phyloP scores from a whole-genome alignment of 805 yeast species.

The Cyberlindnera meyerae region DNA sequence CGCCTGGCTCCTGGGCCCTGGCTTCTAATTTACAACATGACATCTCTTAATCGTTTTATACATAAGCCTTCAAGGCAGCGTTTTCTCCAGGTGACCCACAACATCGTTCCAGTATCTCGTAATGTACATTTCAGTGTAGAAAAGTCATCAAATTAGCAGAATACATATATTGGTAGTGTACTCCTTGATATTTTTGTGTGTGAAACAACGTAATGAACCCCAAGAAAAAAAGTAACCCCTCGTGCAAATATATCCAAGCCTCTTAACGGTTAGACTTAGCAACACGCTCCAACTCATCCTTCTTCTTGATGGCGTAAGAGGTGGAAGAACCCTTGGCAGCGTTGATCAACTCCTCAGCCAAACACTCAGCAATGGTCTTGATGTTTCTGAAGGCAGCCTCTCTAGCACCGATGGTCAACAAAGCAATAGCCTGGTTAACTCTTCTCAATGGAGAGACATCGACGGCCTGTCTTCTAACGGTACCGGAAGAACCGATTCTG shows the following conservation, averaged over 20 bases:
- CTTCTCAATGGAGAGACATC: conserved; percentile 99
- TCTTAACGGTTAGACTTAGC: conserved; percentile 99
- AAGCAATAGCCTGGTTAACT: conserved; percentile 98
- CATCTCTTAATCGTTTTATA: background rate
- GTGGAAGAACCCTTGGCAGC: conserved; percentile 99
- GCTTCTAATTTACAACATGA: too few species aligned
- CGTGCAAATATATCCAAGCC: conserved; percentile 11
- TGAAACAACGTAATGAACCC: conserved; percentile 14
- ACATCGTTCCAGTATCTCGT: background rate
- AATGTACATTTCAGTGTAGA: background rate
- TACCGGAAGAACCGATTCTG: conserved; percentile 99
- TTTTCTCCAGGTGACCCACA: background rate
- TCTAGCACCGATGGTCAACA: conserved; percentile 99
- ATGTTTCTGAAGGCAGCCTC: conserved; percentile 99
- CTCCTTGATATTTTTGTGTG: conserved; percentile 9
- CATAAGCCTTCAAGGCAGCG: too few species aligned
- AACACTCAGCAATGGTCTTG: conserved; percentile 99
- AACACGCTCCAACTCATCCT: conserved; percentile 99
- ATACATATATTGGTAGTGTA: conserved; percentile 15
- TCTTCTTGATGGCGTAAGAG: conserved; percentile 99
- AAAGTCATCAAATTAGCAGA: conserved; percentile 7
- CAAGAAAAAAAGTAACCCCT: conserved; percentile 10
- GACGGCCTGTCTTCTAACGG: conserved; percentile 99
- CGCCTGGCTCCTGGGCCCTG: too few species aligned
- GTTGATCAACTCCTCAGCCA: conserved; percentile 99